Evolutionary conservation across 495 filamentous ascomycete species (phyloP), one percentile per base, ranked within the genome.

Genomic region (Letharia lupina): DNA sequence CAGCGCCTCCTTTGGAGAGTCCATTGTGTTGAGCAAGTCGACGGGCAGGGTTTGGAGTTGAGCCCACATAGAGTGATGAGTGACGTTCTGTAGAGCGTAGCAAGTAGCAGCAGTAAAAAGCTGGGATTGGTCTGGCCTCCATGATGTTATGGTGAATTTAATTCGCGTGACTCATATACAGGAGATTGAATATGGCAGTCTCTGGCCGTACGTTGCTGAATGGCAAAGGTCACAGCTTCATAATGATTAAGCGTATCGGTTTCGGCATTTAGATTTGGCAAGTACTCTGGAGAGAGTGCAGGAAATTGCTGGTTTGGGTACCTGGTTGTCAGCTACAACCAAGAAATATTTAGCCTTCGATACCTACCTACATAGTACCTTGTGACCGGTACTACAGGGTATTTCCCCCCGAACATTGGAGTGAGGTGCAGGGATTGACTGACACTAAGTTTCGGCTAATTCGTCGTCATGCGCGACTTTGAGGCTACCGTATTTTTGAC

Each of bases 21-120:
- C 94, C 94, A 76, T 98, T 98, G 75, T 98, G 94, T 73, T 98
- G 94, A 35, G 82, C 81, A 12, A 97, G 81, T 1, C 94, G 89
- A 52, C 94, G 80, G 10, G 78, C 76, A 20, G 94, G 95, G 73
- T 96, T 85, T 1, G 93, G 93, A 0, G 94, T 98, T 12, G 90
- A 93, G 52, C 95, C 95, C 47, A 98, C 86, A 74, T 98, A 98
- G 42, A 90, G 78, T 31, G 81, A 83, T 57, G 77, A 73, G 64
- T 81, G 83, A 31, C 81, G 78, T 4, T 88, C 80, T 3, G 86
- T 90, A 0, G 94, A 96, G 28, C 93, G 88, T 23, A 98, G 84
- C 13, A 97, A 85, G 76, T 98, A 98, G 74, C 87, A 89, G 74
- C 86, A 87, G 69, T 90, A 91, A 73, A 89, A 90, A 4, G 86